phyloP scores from a whole-genome alignment of 75 land plant genomes.

The Cryptomeria japonica region DNA sequence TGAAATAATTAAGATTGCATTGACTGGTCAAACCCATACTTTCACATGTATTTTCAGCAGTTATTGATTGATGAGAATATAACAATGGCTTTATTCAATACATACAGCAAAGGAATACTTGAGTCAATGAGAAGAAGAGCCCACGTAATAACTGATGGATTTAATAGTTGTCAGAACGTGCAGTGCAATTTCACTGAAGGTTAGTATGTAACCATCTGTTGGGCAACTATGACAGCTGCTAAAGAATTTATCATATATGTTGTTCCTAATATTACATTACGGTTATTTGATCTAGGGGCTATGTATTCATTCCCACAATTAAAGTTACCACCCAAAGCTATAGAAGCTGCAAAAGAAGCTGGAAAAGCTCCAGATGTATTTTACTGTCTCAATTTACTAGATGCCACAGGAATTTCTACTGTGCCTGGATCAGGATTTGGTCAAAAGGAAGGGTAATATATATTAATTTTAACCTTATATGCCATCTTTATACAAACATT shows the following conservation, averaged over 20 bases:
- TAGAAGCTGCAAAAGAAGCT: constrained; percentile 74
- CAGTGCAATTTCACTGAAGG: constrained; percentile 98
- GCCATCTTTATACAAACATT: not conserved
- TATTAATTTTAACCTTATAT: not conserved
- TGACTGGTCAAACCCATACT: not conserved
- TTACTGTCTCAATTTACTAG: constrained; percentile 89
- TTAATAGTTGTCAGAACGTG: constrained; percentile 86
- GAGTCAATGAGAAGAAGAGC: constrained; percentile 85
- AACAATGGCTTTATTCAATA: not conserved
- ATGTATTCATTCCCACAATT: constrained; percentile 98
- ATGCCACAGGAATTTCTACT: constrained; percentile 94
- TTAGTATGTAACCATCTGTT: constrained; percentile 2
- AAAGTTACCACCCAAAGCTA: constrained; percentile 77
- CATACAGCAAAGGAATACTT: constrained; percentile 78
- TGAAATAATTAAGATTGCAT: not conserved
- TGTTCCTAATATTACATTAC: not conserved
- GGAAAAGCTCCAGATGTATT: constrained; percentile 93
- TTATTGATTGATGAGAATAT: not conserved
- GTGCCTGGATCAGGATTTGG: constrained; percentile 99
- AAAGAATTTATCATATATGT: too few species aligned
- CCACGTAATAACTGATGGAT: constrained; percentile 94
- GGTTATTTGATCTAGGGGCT: constrained; percentile 51
- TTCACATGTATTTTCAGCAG: not conserved
- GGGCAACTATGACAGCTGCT: not conserved
- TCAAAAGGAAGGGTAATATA: constrained; percentile 89